Base-by-base conservation (phyloP, 345 rosid species). In the Dovyalis caffra region DNA sequence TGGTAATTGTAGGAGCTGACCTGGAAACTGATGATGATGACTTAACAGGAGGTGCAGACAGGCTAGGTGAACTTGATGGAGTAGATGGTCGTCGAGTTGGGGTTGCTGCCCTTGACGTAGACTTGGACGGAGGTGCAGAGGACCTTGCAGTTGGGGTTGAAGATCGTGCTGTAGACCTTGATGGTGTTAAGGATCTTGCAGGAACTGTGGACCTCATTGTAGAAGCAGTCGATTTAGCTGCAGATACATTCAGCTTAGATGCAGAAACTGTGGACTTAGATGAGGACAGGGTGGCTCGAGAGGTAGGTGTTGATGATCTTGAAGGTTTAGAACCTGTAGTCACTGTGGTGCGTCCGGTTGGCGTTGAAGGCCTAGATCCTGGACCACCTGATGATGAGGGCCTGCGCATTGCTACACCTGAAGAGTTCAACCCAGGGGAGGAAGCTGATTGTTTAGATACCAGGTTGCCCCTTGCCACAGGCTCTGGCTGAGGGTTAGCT, bases 341-440 rank as follows among this genome's bases (percentile, higher is more conserved):
- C 78, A 87, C 76, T 18, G 92, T 71, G 38, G 97, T 77, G 58
- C 92, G 92, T 69, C 97, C 93, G 45, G 94, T 88, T 62, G 98
- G 99, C 1, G 98, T 95, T 76, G 85, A 73, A 45, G 97, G 97
- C 87, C 99, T 90, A 73, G 98, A 93, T 72, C 97, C 95, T 28
- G 91, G 92, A 82, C 97, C 99, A 33, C 97, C 92, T 20, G 99
- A 90, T n/a, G 99, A 95, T 69, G 93, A 91, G 53, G 97, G 98
- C 82, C 98, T 87, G n/a, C 93, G 92, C 66, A 38, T 77, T 53
- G 89, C 89, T 70, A 86, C 75, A 74, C 79, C 79, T 11, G 93
- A 85, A 77, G 91, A 80, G 84, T 83, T 93, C 74, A 85, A 70
- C 70, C 95, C 97, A 72, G 95, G 89, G 53, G 97, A 92, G 23